A percentile compares a stretch with the other conserved stretches of the same genome.
phyloP scores from a whole-genome alignment of 345 rosid genomes.

The Triadica sebifera region DNA sequence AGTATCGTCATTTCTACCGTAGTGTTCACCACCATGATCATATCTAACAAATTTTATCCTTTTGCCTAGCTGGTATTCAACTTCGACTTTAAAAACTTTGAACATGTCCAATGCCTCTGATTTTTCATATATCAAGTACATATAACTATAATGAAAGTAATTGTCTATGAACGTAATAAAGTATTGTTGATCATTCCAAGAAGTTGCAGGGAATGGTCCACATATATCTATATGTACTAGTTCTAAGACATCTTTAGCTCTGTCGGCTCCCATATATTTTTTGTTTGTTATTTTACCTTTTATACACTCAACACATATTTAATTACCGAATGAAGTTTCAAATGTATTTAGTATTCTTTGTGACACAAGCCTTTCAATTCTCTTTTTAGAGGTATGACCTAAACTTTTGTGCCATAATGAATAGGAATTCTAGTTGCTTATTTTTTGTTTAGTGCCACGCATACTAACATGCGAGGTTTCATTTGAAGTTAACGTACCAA shows the following conservation, averaged over 20 bases:
- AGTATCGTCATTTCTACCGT: slow-evolving; percentile 4
- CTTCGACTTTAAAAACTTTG: neutral
- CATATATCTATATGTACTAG: neutral
- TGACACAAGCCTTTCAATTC: neutral
- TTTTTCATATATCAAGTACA: slow-evolving; percentile 5
- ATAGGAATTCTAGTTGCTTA: slow-evolving; percentile 1
- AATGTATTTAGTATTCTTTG: neutral
- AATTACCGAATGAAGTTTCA: neutral
- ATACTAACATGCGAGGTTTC: neutral
- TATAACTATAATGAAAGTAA: slow-evolving; percentile 7
- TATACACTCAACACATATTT: neutral
- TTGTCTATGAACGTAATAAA: slow-evolving; percentile 11
- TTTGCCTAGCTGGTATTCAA: slow-evolving; percentile 11
- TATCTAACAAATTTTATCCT: slow-evolving; percentile 1
- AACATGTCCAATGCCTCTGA: slow-evolving; percentile 3
- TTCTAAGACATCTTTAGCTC: slow-evolving; percentile 1
- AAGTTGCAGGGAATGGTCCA: neutral
- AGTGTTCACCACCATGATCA: slow-evolving; percentile 13
- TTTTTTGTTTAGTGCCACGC: neutral
- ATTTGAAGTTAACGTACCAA: neutral
- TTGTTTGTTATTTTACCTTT: neutral
- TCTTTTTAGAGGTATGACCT: neutral
- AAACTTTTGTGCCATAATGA: slow-evolving; percentile 7
- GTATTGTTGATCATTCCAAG: slow-evolving; percentile 14
- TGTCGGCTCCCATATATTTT: neutral